Conservation (phyloP, 129 eudicot genomes). For the Erigeron canadensis region DNA sequence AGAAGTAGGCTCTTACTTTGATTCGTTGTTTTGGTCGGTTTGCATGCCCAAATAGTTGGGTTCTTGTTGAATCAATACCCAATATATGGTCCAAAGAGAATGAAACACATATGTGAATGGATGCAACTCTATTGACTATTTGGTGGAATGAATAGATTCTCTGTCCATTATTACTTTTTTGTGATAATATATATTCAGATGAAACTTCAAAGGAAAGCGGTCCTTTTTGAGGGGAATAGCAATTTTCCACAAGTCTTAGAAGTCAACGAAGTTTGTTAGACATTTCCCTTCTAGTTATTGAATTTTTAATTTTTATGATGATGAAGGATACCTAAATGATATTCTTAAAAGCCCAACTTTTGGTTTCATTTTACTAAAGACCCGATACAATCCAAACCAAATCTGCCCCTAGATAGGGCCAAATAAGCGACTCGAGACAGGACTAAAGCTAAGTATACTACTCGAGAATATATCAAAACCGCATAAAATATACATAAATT, state of each 20-base stretch:
- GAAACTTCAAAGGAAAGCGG: neutral
- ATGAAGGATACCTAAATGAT: no score
- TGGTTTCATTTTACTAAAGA: no score
- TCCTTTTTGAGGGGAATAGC: neutral
- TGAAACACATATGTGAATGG: constrained; percentile 9
- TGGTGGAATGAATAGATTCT: constrained; percentile 11
- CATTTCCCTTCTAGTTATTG: neutral
- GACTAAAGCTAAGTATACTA: no score
- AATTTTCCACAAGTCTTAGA: neutral
- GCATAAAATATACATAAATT: no score
- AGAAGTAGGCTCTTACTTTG: neutral
- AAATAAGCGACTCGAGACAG: no score
- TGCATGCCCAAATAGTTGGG: neutral
- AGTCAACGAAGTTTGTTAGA: no score
- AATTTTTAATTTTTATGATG: neutral
- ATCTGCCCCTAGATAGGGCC: no score
- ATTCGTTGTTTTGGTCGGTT: neutral
- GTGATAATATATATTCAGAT: neutral
- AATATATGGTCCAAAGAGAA: constrained; percentile 9
- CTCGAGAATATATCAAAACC: no score
- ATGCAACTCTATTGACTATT: constrained; percentile 1
- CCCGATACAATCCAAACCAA: no score
- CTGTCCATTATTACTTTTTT: neutral
- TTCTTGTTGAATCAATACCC: constrained; percentile 11
- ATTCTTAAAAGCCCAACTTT: no score